Evolutionary conservation across 1,284 basidiomycete genomes (phyloP), one percentile per base, ranked within the genome.

Genomic region (Lignosus rhinocerotis): DNA sequence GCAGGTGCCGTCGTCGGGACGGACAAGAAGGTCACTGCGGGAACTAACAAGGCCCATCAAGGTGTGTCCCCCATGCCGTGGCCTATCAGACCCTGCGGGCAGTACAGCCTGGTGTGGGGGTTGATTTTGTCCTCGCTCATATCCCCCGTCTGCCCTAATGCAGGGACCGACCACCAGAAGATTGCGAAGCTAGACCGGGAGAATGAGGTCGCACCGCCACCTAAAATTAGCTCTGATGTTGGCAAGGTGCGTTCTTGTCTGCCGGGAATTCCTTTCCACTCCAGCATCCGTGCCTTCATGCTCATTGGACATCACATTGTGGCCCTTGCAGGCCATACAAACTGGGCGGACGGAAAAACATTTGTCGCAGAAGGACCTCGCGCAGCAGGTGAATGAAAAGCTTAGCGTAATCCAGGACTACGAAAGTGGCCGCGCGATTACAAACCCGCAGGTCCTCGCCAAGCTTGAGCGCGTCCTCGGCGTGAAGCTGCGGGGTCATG

Each of bases 121-220:
- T 3, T 7, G 10, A 10, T 30, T 48, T 31, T 34, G 31, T 17
- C 12, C 16, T 42, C 42, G 50, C 50, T 31, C 16, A 39, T 39
- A 10, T 17, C 14, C 6, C 32, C 17, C 16, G 10, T 32, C 30
- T 32, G 42, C 41, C 33, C 38, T 34, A 9, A 3, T 44, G 14
- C 61, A 92, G 93, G 91, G 45, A 92, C 93, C 63, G 94, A 98
- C 78, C 94, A 97, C 78, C 93, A 94, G 74, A 86, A 86, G 61
- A 95, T 96, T 72, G 94, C 92, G 38, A 96, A 96, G 73, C 87
- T 97, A 46, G 95, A 96, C 76, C 86, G 92, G 57, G 93, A 97
- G 69, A 97, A 98, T 76, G 96, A 98, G 70, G 96, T 98, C 21
- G 93, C 95, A 9, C 95, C 97, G 8, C 97, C 96, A 45, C 72